Conservation (phyloP, 805 yeast species). For the Candida coquimbonensis region DNA sequence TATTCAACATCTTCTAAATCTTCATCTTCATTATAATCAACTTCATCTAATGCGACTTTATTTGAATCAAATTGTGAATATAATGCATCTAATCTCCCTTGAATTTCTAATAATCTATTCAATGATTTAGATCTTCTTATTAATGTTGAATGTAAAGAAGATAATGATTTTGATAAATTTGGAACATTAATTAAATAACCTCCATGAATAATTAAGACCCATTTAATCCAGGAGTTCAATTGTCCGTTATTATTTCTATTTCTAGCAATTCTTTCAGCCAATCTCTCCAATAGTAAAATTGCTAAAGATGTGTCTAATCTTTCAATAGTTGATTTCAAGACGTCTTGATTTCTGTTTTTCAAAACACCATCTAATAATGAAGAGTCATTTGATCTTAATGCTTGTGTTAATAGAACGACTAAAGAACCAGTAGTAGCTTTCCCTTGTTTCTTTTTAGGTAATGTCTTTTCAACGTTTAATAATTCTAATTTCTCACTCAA, state of each 20-base stretch:
- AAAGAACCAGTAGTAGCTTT: slow-evolving; percentile 68
- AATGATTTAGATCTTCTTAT: slow-evolving; percentile 58
- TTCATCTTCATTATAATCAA: slow-evolving; percentile 45
- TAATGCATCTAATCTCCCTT: slow-evolving; percentile 72
- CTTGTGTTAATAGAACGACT: slow-evolving; percentile 80
- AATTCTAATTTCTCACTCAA: slow-evolving; percentile 48
- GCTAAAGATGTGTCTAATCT: slow-evolving; percentile 50
- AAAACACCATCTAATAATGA: slow-evolving; percentile 80
- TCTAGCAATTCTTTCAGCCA: slow-evolving; percentile 55
- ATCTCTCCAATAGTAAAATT: slow-evolving; percentile 46
- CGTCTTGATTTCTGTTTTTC: slow-evolving; percentile 40
- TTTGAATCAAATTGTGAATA: slow-evolving; percentile 57
- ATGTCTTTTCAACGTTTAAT: slow-evolving; percentile 21
- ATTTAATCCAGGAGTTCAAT: slow-evolving; percentile 72
- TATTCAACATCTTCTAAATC: slow-evolving; percentile 44
- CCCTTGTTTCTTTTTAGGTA: slow-evolving; percentile 31
- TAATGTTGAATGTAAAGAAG: slow-evolving; percentile 59
- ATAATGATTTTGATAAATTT: slow-evolving; percentile 48
- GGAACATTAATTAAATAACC: slow-evolving; percentile 44
- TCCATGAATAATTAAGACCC: slow-evolving; percentile 80
- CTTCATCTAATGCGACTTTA: slow-evolving; percentile 30
- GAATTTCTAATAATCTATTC: slow-evolving; percentile 69
- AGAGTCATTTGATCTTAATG: slow-evolving; percentile 81
- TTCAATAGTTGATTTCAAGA: slow-evolving; percentile 48
- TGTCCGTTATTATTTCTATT: slow-evolving; percentile 47